Evolutionary conservation across 192 early-diverging fungal species (phyloP), one percentile per base, ranked within the genome.

Genomic region (Coemansia javaensis): DNA sequence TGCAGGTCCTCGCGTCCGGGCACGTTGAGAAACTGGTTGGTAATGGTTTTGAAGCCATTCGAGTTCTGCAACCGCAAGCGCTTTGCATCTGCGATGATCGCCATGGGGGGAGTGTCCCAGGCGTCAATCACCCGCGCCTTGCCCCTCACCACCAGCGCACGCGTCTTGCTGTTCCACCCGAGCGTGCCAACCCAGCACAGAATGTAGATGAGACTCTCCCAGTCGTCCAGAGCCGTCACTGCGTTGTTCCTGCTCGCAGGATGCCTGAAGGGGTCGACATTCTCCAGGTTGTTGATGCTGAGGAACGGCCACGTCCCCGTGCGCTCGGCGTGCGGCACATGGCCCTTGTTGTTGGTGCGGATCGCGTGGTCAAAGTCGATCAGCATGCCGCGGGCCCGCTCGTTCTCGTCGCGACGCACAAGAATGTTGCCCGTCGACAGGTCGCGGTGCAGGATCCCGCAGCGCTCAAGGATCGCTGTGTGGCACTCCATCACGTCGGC

Each of bases 401-500:
- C 44, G 16, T 47, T 32, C 11, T 25, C 37, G 7, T 12, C 1
- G 0, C 13, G 30, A 25, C 18, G 13, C 33, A 51, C 35, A 2
- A 54, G 31, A 6, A 66, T 59, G 50, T 58, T 59, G 34, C 38
- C 44, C 2, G 20, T 12, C 3, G 56, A 59, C 0, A 66, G 47
- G 18, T 66, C 56, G 7, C 48, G 24, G 33, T 66, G 63, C 1
- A 66, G 14, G 11, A 58, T 47, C 0, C 31, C n/a, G 30, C 45
- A 44, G 1, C 40, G n/a, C 13, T 40, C 13, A 2, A 50, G 32
- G 2, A 53, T 59, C 0, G 13, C 38, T 0, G 12, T 53, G 32
- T 59, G 51, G 8, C 23, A 40, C 4, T 23, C 14, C 63, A 59
- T 66, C 16, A 30, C 50, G 32, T 66, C 63, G n/a, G 56, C 44